Conservation (phyloP, 305 asterid species). For the Fraxinus velutina region DNA sequence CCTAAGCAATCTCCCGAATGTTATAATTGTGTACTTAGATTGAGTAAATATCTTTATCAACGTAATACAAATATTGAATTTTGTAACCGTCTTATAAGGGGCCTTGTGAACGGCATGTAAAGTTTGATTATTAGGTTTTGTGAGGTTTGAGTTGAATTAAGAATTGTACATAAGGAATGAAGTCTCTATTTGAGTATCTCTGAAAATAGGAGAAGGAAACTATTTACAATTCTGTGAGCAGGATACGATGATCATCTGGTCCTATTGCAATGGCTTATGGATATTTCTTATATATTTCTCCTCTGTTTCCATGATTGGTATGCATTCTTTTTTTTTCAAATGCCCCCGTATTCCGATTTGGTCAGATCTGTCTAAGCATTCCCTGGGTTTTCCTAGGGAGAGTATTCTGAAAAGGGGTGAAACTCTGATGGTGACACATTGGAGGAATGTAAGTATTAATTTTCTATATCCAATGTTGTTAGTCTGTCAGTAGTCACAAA, state of each 20-base stretch:
- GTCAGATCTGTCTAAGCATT: constrained; percentile 5
- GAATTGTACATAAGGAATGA: background rate
- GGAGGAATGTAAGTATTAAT: constrained; percentile 67
- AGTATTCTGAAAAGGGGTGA: constrained; percentile 78
- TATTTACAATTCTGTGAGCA: constrained; percentile 1
- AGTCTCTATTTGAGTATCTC: background rate
- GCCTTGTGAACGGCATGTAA: background rate
- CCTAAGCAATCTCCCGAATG: background rate
- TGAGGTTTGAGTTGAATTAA: background rate
- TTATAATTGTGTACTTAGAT: background rate
- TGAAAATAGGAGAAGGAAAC: background rate
- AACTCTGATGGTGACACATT: constrained; percentile 77
- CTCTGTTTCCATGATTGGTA: background rate
- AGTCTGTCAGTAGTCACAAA: background rate
- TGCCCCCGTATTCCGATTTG: background rate
- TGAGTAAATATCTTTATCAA: background rate
- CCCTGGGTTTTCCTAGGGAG: constrained; percentile 58
- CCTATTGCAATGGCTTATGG: background rate
- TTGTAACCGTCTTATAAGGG: background rate
- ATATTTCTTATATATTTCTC: background rate
- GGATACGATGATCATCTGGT: background rate
- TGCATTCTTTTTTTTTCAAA: background rate
- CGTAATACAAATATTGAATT: background rate
- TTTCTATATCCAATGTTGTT: constrained; percentile 1
- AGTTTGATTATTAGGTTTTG: background rate